Conservation (phyloP, 2,329 filamentous ascomycete species). For the Trichoderma koningiopsis region DNA sequence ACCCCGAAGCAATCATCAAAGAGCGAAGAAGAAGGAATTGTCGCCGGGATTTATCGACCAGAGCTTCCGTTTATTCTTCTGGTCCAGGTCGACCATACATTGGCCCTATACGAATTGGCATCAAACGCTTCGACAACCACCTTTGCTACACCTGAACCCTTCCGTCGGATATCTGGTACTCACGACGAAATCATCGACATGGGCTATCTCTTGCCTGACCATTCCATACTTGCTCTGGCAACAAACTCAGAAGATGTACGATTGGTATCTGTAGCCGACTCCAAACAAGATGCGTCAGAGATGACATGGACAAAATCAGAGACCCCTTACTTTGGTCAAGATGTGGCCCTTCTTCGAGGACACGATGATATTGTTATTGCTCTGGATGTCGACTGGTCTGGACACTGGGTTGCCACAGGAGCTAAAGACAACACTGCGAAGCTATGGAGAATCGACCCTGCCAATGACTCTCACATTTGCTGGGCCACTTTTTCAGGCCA, state of each 20-base stretch:
- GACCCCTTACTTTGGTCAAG: constrained; percentile 78
- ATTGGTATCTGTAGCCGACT: constrained; percentile 70
- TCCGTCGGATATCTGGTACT: constrained; percentile 87
- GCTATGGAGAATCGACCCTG: constrained; percentile 83
- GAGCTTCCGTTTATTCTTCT: constrained; percentile 73
- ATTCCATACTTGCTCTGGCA: constrained; percentile 81
- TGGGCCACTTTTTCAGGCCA: constrained; percentile 85
- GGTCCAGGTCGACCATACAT: constrained; percentile 85
- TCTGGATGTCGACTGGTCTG: constrained; percentile 93
- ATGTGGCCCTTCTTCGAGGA: constrained; percentile 81
- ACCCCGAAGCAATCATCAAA: constrained; percentile 70
- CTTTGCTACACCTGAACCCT: constrained; percentile 50
- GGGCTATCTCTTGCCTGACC: constrained; percentile 78
- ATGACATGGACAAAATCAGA: constrained; percentile 33
- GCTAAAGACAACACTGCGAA: constrained; percentile 95
- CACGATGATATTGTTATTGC: constrained; percentile 96
- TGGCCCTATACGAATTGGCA: constrained; percentile 67
- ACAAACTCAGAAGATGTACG: constrained; percentile 95
- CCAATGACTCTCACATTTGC: constrained; percentile 74
- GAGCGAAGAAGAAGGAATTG: constrained; percentile 66
- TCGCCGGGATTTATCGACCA: constrained; percentile 68
- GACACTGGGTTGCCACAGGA: constrained; percentile 92
- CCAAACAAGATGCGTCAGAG: constrained; percentile 31
- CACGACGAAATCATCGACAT: constrained; percentile 98
- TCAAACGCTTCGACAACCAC: constrained; percentile 42